Evolutionary conservation across 2,329 filamentous ascomycete genomes (phyloP), one percentile per base, ranked within the genome.

Genomic region (Tolypocladium tropicale): DNA sequence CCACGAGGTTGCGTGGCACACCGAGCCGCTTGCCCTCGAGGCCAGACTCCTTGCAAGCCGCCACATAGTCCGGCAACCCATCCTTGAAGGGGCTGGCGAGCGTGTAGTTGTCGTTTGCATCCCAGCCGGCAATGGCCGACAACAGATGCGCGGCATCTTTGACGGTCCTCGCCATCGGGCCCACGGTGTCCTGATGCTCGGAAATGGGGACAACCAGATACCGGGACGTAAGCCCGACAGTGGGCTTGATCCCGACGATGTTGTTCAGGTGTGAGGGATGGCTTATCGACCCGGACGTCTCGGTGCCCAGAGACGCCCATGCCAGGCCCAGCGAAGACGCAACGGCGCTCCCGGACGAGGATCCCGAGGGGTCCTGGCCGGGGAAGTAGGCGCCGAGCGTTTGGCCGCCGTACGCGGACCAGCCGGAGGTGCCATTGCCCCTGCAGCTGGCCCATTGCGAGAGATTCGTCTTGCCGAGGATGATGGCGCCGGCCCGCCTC

Each of bases 171-270:
- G 81, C 81, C 69, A 90, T 83, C 0, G 80, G 76, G 0, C 87
- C 86, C 0, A 89, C 74, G 0, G 80, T 85, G 62, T 90, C 87
- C 62, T 86, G 83, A 61, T 83, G 78, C 36, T 78, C 68, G 3
- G 78, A 81, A 4, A 89, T 82, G 0, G 87, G 86, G 12, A 90
- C 80, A 1, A 88, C 85, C 4, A 85, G 72, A 58, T 77, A 71
- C 14, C 82, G 73, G 1, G 81, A 84, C 0, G 80, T 86, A 4
- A 88, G 72, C 0, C 85, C 85, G 2, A 87, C 81, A 0, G 83
- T 85, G 1, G 85, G 83, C 64, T 85, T 86, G 65, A 89, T 83
- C 1, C 83, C 85, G 0, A 87, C 84, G 2, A 88, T 59, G 55
- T 85, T 84, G 67, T 81, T 86, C 1, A 61, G 55, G 23, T 66